Percentiles rank a stretch among this genome's conserved stretches.
phyloP scores from a whole-genome alignment of 345 rosid species.

The Erucastrum elatum region DNA sequence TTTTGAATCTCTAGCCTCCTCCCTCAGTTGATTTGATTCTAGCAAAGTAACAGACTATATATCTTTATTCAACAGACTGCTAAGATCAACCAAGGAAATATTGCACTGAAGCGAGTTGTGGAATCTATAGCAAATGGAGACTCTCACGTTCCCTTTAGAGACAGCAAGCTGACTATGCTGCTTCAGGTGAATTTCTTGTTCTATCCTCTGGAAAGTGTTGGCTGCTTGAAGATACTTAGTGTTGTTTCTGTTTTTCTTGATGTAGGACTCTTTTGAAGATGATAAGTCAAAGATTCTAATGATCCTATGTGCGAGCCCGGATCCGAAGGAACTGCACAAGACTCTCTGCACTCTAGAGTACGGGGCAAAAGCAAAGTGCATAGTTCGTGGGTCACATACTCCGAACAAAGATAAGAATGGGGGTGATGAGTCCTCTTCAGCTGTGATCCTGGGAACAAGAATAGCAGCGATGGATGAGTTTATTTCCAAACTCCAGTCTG shows the following conservation, averaged over 20 bases:
- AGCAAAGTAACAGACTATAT: background rate
- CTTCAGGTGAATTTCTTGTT: constrained; percentile 59
- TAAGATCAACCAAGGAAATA: constrained; percentile 95
- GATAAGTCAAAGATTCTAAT: constrained; percentile 89
- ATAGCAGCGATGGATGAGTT: constrained; percentile 92
- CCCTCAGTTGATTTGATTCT: background rate
- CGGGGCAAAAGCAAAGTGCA: constrained; percentile 98
- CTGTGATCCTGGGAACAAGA: constrained; percentile 64
- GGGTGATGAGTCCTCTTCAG: constrained; percentile 63
- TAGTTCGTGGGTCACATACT: constrained; percentile 81
- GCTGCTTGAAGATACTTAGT: constrained; percentile 6
- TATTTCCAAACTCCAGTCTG: constrained; percentile 75
- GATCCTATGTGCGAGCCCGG: constrained; percentile 97
- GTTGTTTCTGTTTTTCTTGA: constrained; percentile 4
- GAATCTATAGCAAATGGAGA: constrained; percentile 99
- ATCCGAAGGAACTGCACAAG: constrained; percentile 89
- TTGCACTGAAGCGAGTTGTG: constrained; percentile 90
- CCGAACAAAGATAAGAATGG: constrained; percentile 66
- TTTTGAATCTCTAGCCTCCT: background rate
- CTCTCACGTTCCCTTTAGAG: constrained; percentile 97
- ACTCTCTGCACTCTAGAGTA: constrained; percentile 96
- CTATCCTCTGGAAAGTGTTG: background rate
- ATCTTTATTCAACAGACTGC: constrained; percentile 64
- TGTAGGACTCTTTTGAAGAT: constrained; percentile 97
- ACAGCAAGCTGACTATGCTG: constrained; percentile 94